Base-by-base conservation (phyloP, 495 filamentous ascomycete species). In the Aspergillus bridgeri region DNA sequence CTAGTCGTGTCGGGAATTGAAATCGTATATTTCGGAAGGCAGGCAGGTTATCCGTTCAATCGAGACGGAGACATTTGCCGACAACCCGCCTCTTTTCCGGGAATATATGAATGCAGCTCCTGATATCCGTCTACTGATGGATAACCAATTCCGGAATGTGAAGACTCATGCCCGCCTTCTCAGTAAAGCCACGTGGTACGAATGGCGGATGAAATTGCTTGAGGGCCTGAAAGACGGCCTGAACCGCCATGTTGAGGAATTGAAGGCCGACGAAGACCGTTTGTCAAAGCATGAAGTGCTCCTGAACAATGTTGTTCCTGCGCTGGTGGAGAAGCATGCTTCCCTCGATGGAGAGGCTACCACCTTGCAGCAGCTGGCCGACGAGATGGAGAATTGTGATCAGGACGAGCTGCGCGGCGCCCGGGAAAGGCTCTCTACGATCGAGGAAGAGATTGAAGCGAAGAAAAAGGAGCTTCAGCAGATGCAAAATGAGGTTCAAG, bases 131-230 rank as follows among this genome's bases (percentile, higher is more conserved):
- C 69, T 83, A 2, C 80, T 94, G 48, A 92, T 98, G 88, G 93
- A 98, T 72, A 92, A 89, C 58, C 94, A 98, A 68, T 93, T 98
- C 73, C 92, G 93, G 69, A 96, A 96, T 59, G 87, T 95, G 65
- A 97, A 96, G 75, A 95, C 90, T 0, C 86, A 97, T 68, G 89
- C 95, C 3, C 78, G 95, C 43, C 78, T 95, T 5, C 80, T 90
- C 13, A 96, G 92, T 75, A 96, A 96, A 68, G 90, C 85, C 42
- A 92, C 91, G 71, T 98, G 95, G 95, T 98, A 98, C 67, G 87
- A 92, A 66, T 98, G 95, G 95, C 89, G 95, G 29, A 91, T 89
- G 84, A 90, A 91, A 62, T 83, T 97, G 23, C 85, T 96, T 13
- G 86, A 89, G 21, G 91, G 89, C 5, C 78, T 98, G 19, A 89